phyloP scores from a whole-genome alignment of 305 asterid genomes.

The Rubia peregrina region DNA sequence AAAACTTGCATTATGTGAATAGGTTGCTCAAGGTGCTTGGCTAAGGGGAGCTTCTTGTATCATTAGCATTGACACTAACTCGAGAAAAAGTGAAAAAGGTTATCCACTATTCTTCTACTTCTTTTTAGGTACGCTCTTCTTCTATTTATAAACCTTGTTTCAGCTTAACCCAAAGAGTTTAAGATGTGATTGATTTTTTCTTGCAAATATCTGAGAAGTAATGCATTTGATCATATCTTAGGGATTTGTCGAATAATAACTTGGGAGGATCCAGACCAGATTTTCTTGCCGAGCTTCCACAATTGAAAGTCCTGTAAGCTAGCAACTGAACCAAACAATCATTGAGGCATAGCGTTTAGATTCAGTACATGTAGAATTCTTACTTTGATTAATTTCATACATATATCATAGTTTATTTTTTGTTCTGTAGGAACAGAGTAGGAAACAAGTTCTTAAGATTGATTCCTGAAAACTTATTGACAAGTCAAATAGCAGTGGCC shows the following conservation, averaged over 20 bases:
- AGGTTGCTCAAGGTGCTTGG: slow-evolving; percentile 97
- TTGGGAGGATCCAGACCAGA: too few relatives aligned
- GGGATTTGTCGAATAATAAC: slow-evolving; percentile 36
- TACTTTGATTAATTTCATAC: too few relatives aligned
- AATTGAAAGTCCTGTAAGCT: too few relatives aligned
- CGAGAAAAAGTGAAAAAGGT: slow-evolving; percentile 65
- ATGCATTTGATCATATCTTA: slow-evolving; percentile 3
- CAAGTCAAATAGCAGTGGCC: slow-evolving; percentile 15
- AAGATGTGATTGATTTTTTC: not conserved
- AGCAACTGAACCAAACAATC: too few relatives aligned
- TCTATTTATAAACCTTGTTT: not conserved
- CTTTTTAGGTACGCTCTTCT: too few relatives aligned
- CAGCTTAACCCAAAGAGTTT: not conserved
- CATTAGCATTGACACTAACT: slow-evolving; percentile 77
- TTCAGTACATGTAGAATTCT: not conserved
- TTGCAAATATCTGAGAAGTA: not conserved
- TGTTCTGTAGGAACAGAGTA: slow-evolving; percentile 20
- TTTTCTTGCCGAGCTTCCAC: too few relatives aligned
- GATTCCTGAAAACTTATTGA: slow-evolving; percentile 22
- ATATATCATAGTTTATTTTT: not conserved
- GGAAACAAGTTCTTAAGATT: slow-evolving; percentile 29
- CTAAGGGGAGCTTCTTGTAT: slow-evolving; percentile 82
- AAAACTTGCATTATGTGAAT: slow-evolving; percentile 16
- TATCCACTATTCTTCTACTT: too few relatives aligned
- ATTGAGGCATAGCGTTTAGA: not conserved